Base-by-base conservation (phyloP, 176 grass and related monocot genomes). In the Avena atlantica region DNA sequence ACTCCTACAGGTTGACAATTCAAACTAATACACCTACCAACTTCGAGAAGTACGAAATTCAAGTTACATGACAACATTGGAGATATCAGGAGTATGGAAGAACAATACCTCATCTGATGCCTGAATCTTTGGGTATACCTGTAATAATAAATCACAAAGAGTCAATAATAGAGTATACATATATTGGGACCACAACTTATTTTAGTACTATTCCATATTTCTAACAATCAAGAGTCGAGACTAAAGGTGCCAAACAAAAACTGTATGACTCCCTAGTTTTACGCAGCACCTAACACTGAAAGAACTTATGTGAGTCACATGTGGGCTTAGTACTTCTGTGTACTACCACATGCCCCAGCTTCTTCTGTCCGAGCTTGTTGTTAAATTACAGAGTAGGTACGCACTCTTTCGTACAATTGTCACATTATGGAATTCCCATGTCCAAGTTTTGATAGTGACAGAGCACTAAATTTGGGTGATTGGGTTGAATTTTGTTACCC, bases 41-140 rank as follows among this genome's bases (percentile, higher is more conserved):
- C 53, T 37, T 89, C 29, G 8, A 31, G 27, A 81, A 76, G 59
- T 60, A 68, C 19, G 4, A 81, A 44, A 82, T 47, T 70, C 42
- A 75, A 79, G 2, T 91, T 37, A 78, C 14, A 4, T 66, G 12
- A 53, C 3, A 81, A 2, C 15, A 31, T 55, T 58, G 37, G 12
- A 69, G 9, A 72, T 62, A 86, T 78, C 27, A 81, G 45, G 65
- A 69, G 42, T 23, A 71, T 15, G 81, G 59, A 80, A 60, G 9
- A 80, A 52, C 70, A 59, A 44, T 61, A 96, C 96, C 93, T 98
- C 96, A 76, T 95, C 90, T 9, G 80, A 94, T 45, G 92, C 90
- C 85, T 92, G 91, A 74, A 98, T 95, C 84, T 98, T 96, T 81
- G 93, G 96, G 60, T 89, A 98, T 72, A 98, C 90, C 96, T 98